Conservation (phyloP, 2,329 filamentous ascomycete species). For the Dryadomyces quercivorus region DNA sequence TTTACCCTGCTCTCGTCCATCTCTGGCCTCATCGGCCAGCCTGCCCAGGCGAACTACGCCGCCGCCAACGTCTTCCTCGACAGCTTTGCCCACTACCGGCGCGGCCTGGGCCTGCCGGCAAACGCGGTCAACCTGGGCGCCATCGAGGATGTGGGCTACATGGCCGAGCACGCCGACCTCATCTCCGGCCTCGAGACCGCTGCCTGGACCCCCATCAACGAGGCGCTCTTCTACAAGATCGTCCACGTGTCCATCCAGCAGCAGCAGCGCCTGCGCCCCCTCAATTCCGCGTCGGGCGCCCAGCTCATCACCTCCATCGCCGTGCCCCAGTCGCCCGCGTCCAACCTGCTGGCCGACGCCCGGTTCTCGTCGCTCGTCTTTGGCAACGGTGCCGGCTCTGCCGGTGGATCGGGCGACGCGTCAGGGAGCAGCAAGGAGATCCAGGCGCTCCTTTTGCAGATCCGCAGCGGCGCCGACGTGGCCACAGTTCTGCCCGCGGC, state of each 20-base stretch:
- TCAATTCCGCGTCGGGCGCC: not conserved
- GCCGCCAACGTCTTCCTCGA: constrained; percentile 30
- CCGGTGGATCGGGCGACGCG: not conserved
- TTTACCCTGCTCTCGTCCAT: constrained; percentile 20
- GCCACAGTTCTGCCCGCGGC: not conserved
- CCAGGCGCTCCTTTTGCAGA: not conserved
- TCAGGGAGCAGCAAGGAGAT: not conserved
- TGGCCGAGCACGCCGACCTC: not conserved
- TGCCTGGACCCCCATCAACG: not conserved
- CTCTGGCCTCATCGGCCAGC: constrained; percentile 19
- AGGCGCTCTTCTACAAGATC: not conserved
- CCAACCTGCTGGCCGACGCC: not conserved
- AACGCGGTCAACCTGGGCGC: constrained; percentile 26
- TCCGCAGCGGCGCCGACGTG: not conserved
- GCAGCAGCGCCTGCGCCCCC: not conserved
- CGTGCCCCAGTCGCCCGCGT: not conserved
- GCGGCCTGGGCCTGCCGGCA: constrained; percentile 22
- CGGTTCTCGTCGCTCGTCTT: not conserved
- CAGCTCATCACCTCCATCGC: not conserved
- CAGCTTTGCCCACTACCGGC: constrained; percentile 25
- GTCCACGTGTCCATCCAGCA: not conserved
- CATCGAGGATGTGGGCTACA: constrained; percentile 3
- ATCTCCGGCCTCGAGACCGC: not conserved
- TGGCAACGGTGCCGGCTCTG: not conserved
- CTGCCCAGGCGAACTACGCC: constrained; percentile 27